Conservation (phyloP, 257 asterid species). For the Capsicum rhomboideum region DNA sequence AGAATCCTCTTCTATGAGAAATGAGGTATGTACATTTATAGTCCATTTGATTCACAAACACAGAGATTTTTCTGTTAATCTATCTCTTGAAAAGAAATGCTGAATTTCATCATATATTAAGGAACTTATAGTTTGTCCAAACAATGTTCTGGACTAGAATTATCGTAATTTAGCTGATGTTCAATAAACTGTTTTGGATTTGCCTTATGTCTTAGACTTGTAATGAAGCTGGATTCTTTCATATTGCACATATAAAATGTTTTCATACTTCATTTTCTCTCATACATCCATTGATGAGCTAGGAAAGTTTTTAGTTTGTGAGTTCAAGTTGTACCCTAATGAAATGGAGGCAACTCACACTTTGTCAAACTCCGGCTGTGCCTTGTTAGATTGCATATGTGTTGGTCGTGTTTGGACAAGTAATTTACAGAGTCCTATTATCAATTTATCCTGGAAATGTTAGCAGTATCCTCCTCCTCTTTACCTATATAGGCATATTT, state of each 20-base stretch:
- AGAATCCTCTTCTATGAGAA: slow-evolving; percentile 71
- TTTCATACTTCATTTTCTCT: not conserved
- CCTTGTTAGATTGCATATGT: not conserved
- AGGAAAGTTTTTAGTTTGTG: not conserved
- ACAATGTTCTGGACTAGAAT: not conserved
- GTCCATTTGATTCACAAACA: not conserved
- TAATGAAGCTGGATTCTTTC: not conserved
- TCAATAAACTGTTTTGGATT: not conserved
- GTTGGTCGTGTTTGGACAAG: not conserved
- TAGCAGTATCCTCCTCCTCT: not conserved
- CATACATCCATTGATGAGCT: not conserved
- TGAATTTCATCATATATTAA: not conserved
- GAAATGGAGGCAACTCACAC: not conserved
- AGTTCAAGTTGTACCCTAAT: not conserved
- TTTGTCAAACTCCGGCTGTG: not conserved
- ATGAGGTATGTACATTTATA: slow-evolving; percentile 49
- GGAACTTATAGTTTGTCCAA: not conserved
- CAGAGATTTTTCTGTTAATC: not conserved
- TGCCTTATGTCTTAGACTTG: not conserved
- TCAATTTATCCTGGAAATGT: not conserved
- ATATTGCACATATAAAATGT: not conserved
- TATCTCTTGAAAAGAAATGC: not conserved
- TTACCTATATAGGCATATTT: not conserved
- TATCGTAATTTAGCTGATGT: not conserved
- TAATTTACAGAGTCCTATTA: not conserved